Evolutionary conservation across 148 eudicot genomes (phyloP), one percentile per base, ranked within the genome.

Genomic region (Amaranthus cruentus): DNA sequence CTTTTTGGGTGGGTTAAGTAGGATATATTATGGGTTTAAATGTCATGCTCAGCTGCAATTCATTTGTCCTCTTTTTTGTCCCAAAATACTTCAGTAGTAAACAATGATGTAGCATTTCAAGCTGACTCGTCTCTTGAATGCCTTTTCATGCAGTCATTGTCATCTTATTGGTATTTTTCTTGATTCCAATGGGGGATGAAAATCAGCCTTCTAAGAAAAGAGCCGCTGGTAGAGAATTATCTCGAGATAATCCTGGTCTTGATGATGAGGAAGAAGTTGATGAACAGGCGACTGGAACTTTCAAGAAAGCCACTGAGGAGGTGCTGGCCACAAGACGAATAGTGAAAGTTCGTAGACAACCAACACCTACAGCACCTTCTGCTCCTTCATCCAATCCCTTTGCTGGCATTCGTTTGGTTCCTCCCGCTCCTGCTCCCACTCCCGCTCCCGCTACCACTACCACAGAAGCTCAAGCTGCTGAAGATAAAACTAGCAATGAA

Each of bases 201-300:
- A 83, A 84, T 71, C 97, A 87, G 74, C 87, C 96, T 74, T 88
- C 96, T 51, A 91, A 90, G 84, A 92, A 95, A 76, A 86, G 99
- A 79, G 88, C 89, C 75, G 99, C 97, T 54, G 96, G 89, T 57
- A 90, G 90, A 69, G 88, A 95, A 77, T 72, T 95, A 62, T 82
- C 99, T 62, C 80, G 85, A 75, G 97, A 95, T 62, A 87, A 90
- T 78, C 96, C 90, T 59, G 97, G 87, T 73, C 91, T 90, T 75
- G 97, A 92, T 78, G 96, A 89, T 11, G 91, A 95, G 47, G 93
- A 88, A 46, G 93, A 89, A 49, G 68, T 70, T 70, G 77, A 82
- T 21, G 96, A 85, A 69, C 82, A 68, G 74, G 96, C 89, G 81
- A 56, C 78, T 10, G 97, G 99, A 51, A 88, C 92, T 62, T 90